Evolutionary conservation across 2,329 filamentous ascomycete species (phyloP).

Genomic region (Colletotrichum cordylinicola): DNA sequence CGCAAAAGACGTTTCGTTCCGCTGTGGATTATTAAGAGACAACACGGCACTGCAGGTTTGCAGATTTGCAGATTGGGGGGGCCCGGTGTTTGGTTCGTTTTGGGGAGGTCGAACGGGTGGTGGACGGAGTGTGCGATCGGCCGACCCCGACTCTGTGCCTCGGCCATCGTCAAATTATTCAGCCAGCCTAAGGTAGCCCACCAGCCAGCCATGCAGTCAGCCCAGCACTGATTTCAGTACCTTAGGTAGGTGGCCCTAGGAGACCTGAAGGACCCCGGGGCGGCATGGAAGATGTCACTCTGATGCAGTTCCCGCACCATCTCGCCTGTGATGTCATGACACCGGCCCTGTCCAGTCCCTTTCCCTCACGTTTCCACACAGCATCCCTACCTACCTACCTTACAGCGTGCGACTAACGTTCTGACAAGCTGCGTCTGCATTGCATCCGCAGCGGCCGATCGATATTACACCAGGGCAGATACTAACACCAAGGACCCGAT

Average conservation of each 20-base stretch:
- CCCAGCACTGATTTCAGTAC: background rate
- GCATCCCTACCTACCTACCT: background rate
- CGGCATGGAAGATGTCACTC: constrained; percentile 15
- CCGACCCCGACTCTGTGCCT: constrained; percentile 11
- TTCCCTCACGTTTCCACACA: background rate
- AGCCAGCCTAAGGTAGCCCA: background rate
- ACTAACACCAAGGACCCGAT: background rate
- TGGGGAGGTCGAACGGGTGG: background rate
- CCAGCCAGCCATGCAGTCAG: background rate
- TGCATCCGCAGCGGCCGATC: background rate
- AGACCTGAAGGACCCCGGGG: background rate
- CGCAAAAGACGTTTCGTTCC: background rate
- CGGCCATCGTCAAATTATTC: background rate
- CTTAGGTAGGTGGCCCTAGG: background rate
- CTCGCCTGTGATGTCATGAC: constrained; percentile 16
- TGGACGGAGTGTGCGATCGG: background rate
- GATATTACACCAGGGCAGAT: background rate
- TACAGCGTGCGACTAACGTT: background rate
- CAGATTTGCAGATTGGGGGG: background rate
- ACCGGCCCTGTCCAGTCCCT: background rate
- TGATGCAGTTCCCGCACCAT: constrained; percentile 13
- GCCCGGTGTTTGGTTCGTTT: background rate
- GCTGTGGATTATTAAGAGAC: background rate
- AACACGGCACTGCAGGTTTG: background rate
- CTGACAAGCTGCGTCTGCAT: background rate